Percentiles rank a stretch among this genome's conserved stretches.
Evolutionary conservation across 2,329 filamentous ascomycete species (phyloP).

Genomic region (Tolypocladium endophyticum): DNA sequence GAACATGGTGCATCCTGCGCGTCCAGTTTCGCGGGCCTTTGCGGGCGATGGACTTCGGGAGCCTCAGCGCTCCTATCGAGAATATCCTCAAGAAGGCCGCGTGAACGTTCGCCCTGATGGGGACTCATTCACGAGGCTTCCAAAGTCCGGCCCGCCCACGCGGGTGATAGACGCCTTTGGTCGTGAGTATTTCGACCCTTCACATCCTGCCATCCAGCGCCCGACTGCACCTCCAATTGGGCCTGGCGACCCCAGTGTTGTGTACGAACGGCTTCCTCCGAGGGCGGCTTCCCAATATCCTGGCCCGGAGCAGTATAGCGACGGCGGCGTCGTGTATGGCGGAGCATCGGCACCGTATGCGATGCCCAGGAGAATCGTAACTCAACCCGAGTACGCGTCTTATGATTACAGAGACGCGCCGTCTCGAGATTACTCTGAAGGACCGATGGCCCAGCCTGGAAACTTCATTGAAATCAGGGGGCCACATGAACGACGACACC

Average conservation of each 20-base stretch:
- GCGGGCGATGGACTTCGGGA: slow-evolving; percentile 30
- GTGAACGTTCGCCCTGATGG: slow-evolving; percentile 37
- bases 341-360: slow-evolving; percentile 38
- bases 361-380: slow-evolving; percentile 46
- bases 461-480: slow-evolving; percentile 39
- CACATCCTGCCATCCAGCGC: slow-evolving; percentile 33
- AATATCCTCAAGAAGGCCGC: slow-evolving; percentile 30
- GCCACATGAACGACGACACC: slow-evolving; percentile 26
- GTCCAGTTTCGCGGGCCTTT: slow-evolving; percentile 31
- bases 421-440: slow-evolving; percentile 47
- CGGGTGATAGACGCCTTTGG: slow-evolving; percentile 78
- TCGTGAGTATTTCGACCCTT: slow-evolving; percentile 60
- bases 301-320: slow-evolving; percentile 34
- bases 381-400: slow-evolving; percentile 47
- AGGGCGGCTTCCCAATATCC: slow-evolving; percentile 42
- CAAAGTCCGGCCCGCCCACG: slow-evolving; percentile 45
- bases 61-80: slow-evolving; percentile 31
- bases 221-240: slow-evolving; percentile 39
- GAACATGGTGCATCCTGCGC: slow-evolving; percentile 25
- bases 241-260: slow-evolving; percentile 39
- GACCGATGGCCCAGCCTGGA: slow-evolving; percentile 29
- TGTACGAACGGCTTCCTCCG: slow-evolving; percentile 55
- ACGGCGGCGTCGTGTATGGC: slow-evolving; percentile 39
- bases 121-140: slow-evolving; percentile 40
- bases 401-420: slow-evolving; percentile 43